Evolutionary conservation across 306 rosid genomes (phyloP).

Genomic region (Cicer yamashitae): DNA sequence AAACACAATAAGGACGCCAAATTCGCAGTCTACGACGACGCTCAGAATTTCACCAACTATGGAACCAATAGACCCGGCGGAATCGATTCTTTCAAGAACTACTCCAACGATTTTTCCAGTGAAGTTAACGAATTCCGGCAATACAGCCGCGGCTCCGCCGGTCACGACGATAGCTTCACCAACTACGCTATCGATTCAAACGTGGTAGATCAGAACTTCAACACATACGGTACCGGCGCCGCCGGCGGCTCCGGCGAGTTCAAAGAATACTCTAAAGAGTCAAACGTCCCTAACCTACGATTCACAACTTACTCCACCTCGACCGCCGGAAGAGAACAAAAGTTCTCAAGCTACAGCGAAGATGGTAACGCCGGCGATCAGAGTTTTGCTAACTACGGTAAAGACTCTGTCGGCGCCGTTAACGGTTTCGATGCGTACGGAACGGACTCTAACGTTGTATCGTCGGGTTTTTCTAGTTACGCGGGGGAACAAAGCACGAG

Average conservation of each 20-base stretch:
- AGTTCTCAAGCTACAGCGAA: constrained; percentile 62
- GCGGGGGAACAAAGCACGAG: constrained; percentile 45
- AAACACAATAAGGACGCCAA: constrained; percentile 51
- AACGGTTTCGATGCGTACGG: constrained; percentile 64
- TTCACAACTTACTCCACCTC: constrained; percentile 67
- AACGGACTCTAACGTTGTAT: constrained; percentile 53
- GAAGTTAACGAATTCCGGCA: constrained; percentile 63
- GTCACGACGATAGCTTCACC: constrained; percentile 58
- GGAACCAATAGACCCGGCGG: constrained; percentile 63
- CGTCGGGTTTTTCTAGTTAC: constrained; percentile 61
- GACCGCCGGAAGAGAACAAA: constrained; percentile 61
- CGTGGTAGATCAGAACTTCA: constrained; percentile 69
- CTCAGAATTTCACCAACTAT: constrained; percentile 71
- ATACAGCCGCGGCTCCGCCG: constrained; percentile 69
- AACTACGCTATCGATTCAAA: constrained; percentile 56
- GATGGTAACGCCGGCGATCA: constrained; percentile 70
- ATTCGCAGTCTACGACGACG: constrained; percentile 52
- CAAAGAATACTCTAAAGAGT: constrained; percentile 46
- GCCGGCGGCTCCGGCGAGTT: constrained; percentile 71
- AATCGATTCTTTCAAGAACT: constrained; percentile 66
- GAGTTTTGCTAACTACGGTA: constrained; percentile 61
- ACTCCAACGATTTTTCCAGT: constrained; percentile 45
- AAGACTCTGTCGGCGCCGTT: constrained; percentile 51
- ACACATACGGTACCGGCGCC: constrained; percentile 56
- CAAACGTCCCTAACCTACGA: constrained; percentile 64